Percentiles rank a stretch among this genome's conserved stretches.
These are phyloP conservation scores for Solanum gracilifrons DNA, from an alignment of 257 asterid species.

Conservation along the genomic window DNA sequence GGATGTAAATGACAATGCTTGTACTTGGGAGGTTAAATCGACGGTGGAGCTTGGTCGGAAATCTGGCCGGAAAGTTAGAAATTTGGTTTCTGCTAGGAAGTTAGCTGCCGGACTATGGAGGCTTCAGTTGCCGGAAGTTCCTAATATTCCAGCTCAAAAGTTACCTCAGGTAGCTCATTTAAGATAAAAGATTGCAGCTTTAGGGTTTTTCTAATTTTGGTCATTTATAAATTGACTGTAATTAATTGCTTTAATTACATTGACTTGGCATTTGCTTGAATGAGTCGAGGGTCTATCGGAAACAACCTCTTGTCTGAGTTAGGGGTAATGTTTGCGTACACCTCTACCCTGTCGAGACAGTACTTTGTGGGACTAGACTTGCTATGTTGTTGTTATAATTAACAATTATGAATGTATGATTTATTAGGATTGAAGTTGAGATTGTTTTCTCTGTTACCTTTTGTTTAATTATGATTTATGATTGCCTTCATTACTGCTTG, in stretches of 20 bases:
- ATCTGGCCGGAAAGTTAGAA: conserved; percentile 15
- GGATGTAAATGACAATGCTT: conserved; percentile 5
- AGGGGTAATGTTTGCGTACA: not conserved
- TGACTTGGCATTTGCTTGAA: not conserved
- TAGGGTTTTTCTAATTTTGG: not conserved
- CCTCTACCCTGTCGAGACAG: not conserved
- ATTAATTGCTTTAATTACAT: not conserved
- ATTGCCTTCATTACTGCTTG: not conserved
- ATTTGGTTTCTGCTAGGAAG: conserved; percentile 33
- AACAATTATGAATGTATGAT: not conserved
- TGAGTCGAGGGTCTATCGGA: not conserved
- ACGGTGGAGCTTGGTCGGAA: conserved; percentile 19
- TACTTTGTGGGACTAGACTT: not conserved
- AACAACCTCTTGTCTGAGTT: not conserved
- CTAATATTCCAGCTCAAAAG: conserved; percentile 8
- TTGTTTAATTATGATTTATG: not conserved
- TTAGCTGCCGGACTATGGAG: conserved; percentile 55
- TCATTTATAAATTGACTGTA: not conserved
- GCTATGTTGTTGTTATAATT: not conserved
- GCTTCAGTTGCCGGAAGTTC: conserved; percentile 45
- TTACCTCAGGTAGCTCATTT: conserved; percentile 35
- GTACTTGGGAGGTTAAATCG: conserved; percentile 10
- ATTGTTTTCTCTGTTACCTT: not conserved
- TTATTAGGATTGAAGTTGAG: not conserved
- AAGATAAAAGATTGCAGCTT: not conserved